Evolutionary conservation across 2,329 filamentous ascomycete genomes (phyloP), one percentile per base, ranked within the genome.

Genomic region (Aspergillus ochraceus): DNA sequence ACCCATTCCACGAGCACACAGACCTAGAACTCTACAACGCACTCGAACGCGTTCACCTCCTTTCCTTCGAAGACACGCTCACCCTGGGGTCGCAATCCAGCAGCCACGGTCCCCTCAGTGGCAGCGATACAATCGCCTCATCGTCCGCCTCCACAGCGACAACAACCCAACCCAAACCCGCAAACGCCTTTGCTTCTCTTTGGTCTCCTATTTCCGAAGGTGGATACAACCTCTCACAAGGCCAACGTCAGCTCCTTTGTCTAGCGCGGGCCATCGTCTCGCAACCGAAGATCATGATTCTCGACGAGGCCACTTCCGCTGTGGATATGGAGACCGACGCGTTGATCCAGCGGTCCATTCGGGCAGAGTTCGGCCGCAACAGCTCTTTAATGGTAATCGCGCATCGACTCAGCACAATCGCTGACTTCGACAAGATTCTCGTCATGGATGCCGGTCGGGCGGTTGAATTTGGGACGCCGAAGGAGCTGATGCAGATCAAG

Each of bases 221-320:
- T 19, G 90, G 90, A 0, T 82, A 89, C 4, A 92, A 92, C 26
- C 62, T 73, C 29, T 71, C 68, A 1, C 69, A 68, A n/a, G 71
- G 71, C 9, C 68, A 73, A 19, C 60, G 70, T 0, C 71, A 73
- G 47, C 62, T 73, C 4, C 58, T 73, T 4, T 71, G 67, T 20
- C 65, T 72, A 0, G 66, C 71, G 1, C 66, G 70, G 2, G 68
- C 68, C 54, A 91, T 92, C 65, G 86, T 91, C 24, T 83, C 86
- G 0, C 83, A 87, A 0, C 89, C 90, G 3, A 89, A 89, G 70
- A 86, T 94, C 66, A 89, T 94, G 84, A 86, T 93, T 1, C 83
- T 93, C 1, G 90, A 94, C 71, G 90, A 93, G 76, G 90, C 90
- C 0, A 94, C 90, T 0, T 88, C 85, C 3, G 89, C 90, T 0